Evolutionary conservation across 805 yeast genomes (phyloP), one percentile per base, ranked within the genome.

Genomic region (Ogataea paradorogensis): DNA sequence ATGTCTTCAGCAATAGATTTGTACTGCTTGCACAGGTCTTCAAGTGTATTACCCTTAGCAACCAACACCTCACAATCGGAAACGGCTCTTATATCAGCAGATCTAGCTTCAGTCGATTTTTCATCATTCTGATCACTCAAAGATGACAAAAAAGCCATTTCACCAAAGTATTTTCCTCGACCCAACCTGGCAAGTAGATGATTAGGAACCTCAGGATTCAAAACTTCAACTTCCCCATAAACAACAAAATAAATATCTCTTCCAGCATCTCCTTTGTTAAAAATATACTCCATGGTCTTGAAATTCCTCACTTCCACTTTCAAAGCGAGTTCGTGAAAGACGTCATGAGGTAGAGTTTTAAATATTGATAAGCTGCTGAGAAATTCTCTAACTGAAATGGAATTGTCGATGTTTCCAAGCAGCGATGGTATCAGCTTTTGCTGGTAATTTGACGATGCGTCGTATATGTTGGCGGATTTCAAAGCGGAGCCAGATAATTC

Each of bases 131-230:
- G 45, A 23, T 52, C 53, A 27, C 58, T 42, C 15, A 79, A 51
- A 9, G 70, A 69, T 3, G 76, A 65, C 29, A 84, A 59, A 50
- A 83, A 84, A 0, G 86, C 75, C 81, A 83, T 80, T 58, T 83
- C 91, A 15, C 93, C 93, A 62, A 84, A 82, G 59, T 80, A 82
- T 24, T 79, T 72, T 15, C 84, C 86, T 11, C 76, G 61, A 2
- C 76, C 71, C 18, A 84, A 62, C 42, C 86, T 68, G 4, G 85
- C 88, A 27, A 78, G 56, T 1, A 72, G 64, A 25, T 62, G 60
- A 14, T 63, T 61, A 21, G 63, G 52, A 2, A 64, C 61, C 33
- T 66, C 77, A 3, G 54, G 49, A 35, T 59, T 50, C 7, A 82
- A 43, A 0, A 82, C 86, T 55, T 84, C 90, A 5, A 82, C 85